Evolutionary conservation across 2,329 filamentous ascomycete species (phyloP).

Genomic region (Aspergillus glaucus): DNA sequence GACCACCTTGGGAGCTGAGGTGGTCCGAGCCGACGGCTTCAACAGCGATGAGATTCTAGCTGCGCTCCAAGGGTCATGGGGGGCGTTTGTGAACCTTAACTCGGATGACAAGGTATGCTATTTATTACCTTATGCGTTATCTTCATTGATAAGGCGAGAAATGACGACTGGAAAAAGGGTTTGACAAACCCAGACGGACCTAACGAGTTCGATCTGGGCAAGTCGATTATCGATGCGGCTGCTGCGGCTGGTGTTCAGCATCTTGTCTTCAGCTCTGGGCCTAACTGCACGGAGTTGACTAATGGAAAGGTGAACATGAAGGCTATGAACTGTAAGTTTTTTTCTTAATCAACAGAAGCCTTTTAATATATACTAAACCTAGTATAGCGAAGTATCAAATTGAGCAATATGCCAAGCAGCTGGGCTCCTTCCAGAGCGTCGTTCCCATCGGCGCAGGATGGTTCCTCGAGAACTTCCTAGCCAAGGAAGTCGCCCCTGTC

Average conservation of each 20-base stretch:
- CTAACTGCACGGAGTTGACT: constrained; percentile 27
- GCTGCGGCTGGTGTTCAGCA: constrained; percentile 28
- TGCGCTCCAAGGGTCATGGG: constrained; percentile 18
- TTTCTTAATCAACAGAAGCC: background rate
- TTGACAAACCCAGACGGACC: constrained; percentile 12
- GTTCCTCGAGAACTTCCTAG: constrained; percentile 41
- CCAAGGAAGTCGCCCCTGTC: constrained; percentile 25
- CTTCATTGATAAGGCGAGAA: background rate
- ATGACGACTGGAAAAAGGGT: background rate
- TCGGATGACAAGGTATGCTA: constrained; percentile 14
- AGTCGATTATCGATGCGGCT: constrained; percentile 28
- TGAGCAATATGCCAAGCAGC: constrained; percentile 31
- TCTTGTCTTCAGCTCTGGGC: constrained; percentile 33
- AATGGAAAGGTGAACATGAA: constrained; percentile 25
- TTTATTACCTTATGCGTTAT: background rate
- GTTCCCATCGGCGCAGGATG: constrained; percentile 34
- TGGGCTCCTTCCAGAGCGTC: constrained; percentile 29
- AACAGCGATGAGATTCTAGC: constrained; percentile 12
- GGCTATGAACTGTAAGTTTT: constrained; percentile 29
- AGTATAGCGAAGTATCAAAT: constrained; percentile 29
- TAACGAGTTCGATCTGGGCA: constrained; percentile 33
- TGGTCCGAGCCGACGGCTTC: constrained; percentile 18
- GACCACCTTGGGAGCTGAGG: constrained; percentile 15
- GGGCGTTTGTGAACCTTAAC: constrained; percentile 19
- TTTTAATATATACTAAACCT: background rate